phyloP scores from a whole-genome alignment of 176 grass and related monocot species.

The Raddia distichophylla region DNA sequence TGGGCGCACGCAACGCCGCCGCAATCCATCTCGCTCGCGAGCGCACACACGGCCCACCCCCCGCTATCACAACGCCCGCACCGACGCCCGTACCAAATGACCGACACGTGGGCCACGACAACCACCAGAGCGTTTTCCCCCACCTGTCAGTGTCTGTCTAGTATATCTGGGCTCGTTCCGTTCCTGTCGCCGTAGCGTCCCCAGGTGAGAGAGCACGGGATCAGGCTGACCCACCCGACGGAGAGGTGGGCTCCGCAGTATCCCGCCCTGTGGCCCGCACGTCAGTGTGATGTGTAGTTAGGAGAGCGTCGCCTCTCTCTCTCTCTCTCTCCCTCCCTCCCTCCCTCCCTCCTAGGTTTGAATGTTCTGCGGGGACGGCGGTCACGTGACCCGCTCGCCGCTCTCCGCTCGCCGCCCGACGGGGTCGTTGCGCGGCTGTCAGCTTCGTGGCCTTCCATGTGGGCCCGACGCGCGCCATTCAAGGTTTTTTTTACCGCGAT shows the following conservation, averaged over 20 bases:
- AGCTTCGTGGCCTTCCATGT: neutral
- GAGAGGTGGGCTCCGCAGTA: neutral
- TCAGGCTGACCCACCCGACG: neutral
- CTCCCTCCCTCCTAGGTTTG: slow-evolving; percentile 1
- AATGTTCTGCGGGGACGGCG: slow-evolving; percentile 23
- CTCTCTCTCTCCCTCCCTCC: too few relatives aligned
- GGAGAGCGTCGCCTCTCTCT: neutral
- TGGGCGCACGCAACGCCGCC: neutral
- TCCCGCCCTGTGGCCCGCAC: rapidly evolving
- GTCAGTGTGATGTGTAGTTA: neutral
- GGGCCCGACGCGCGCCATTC: neutral
- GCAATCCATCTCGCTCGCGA: too few relatives aligned
- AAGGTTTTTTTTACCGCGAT: neutral
- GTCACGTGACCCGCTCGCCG: slow-evolving; percentile 40
- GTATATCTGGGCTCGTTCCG: rapidly evolving
- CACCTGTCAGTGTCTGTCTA: neutral
- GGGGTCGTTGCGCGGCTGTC: slow-evolving; percentile 7
- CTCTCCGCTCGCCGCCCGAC: neutral
- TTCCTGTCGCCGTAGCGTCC: neutral
- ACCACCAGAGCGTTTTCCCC: neutral
- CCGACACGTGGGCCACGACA: neutral
- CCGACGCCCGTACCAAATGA: too few relatives aligned
- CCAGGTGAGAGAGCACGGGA: neutral
- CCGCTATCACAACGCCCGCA: neutral
- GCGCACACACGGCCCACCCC: neutral